These are phyloP conservation scores for Xylaria intraflava DNA, from an alignment of 495 filamentous ascomycete genomes.

Conservation along the genomic window DNA sequence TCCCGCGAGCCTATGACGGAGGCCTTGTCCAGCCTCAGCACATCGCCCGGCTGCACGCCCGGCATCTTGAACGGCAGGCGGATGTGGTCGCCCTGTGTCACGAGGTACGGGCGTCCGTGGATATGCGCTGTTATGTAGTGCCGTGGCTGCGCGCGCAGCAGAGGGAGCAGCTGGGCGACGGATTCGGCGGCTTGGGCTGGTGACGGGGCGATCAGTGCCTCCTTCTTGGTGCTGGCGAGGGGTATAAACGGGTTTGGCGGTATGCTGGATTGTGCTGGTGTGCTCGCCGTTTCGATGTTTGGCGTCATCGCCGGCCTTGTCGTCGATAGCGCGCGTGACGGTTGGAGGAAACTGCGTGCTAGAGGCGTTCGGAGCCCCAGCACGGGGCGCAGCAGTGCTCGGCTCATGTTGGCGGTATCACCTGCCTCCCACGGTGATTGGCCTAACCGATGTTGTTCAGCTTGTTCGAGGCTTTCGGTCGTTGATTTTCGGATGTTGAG, in stretches of 20 bases:
- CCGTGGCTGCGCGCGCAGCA: constrained; percentile 66
- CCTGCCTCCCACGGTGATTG: background rate
- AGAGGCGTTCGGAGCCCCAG: constrained; percentile 39
- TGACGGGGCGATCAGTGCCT: constrained; percentile 16
- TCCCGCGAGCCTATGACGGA: constrained; percentile 75
- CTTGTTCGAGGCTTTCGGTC: background rate
- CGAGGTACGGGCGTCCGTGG: constrained; percentile 81
- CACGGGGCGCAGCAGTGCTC: constrained; percentile 40
- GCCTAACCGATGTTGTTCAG: background rate
- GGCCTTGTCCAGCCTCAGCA: constrained; percentile 80
- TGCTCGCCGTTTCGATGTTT: constrained; percentile 21
- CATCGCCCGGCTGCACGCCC: constrained; percentile 70
- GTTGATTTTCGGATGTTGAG: background rate
- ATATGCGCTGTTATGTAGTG: constrained; percentile 88
- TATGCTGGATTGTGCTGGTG: constrained; percentile 27
- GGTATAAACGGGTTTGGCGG: constrained; percentile 18
- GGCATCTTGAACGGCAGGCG: constrained; percentile 96
- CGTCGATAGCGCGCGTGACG: constrained; percentile 18
- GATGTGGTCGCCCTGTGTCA: constrained; percentile 76
- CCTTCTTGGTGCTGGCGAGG: constrained; percentile 19
- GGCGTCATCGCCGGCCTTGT: constrained; percentile 13
- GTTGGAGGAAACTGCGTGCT: constrained; percentile 27
- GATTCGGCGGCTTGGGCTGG: constrained; percentile 26
- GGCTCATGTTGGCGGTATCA: constrained; percentile 31
- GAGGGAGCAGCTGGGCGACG: constrained; percentile 60